These are phyloP conservation scores for Phytophthora quininea DNA, from an alignment of 352 stramenopile species.

Conservation along the genomic window DNA sequence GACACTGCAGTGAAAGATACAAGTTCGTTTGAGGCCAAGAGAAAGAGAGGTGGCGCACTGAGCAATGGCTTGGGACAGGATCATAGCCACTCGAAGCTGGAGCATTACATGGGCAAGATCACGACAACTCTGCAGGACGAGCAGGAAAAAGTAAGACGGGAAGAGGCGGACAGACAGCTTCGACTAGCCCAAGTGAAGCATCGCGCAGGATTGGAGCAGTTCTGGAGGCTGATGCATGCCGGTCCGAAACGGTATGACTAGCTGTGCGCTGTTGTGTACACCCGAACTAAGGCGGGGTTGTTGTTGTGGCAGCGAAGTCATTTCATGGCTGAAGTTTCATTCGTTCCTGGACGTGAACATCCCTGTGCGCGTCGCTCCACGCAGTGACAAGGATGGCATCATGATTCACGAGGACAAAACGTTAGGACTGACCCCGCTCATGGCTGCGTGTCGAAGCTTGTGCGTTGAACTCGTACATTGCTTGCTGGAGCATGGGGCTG, in stretches of 20 bases:
- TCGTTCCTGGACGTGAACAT: slow-evolving; percentile 76
- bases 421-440: slow-evolving; percentile 66
- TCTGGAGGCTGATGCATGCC: slow-evolving; percentile 62
- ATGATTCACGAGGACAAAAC: slow-evolving; percentile 26
- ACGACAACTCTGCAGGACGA: slow-evolving; percentile 38
- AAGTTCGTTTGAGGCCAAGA: background rate
- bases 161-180: slow-evolving; percentile 37
- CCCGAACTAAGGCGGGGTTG: background rate
- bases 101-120: slow-evolving; percentile 56
- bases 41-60: slow-evolving; percentile 4
- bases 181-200: slow-evolving; percentile 47
- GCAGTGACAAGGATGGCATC: slow-evolving; percentile 1
- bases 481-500: slow-evolving; percentile 58
- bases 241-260: slow-evolving; percentile 33
- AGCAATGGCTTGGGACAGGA: slow-evolving; percentile 13
- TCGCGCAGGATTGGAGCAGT: slow-evolving; percentile 51
- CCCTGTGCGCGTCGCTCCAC: slow-evolving; percentile 32
- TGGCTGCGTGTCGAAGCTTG: slow-evolving; percentile 64
- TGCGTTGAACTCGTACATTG: slow-evolving; percentile 51
- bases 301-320: slow-evolving; percentile 47
- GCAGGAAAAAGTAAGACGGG: slow-evolving; percentile 30
- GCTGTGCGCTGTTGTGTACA: background rate
- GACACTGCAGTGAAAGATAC: slow-evolving; percentile 17
- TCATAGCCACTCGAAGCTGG: slow-evolving; percentile 44
- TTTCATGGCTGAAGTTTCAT: slow-evolving; percentile 66